phyloP scores from a whole-genome alignment of 2,329 filamentous ascomycete genomes.

The Volutella citrinella region DNA sequence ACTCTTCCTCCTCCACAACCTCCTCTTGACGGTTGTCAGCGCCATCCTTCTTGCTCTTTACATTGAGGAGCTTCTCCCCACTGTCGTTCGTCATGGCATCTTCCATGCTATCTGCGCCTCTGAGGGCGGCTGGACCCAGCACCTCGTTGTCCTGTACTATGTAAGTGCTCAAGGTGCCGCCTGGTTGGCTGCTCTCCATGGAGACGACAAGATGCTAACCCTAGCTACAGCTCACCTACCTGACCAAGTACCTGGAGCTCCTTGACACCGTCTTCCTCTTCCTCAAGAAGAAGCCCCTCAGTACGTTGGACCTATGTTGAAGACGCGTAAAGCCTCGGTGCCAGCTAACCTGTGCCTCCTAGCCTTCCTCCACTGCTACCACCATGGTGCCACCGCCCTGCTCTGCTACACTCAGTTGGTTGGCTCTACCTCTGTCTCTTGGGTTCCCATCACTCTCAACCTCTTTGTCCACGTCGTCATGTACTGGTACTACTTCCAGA shows the following conservation, averaged over 20 bases:
- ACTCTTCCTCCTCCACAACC: conserved; percentile 95
- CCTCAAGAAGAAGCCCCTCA: conserved; percentile 99
- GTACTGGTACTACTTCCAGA: conserved; percentile 99
- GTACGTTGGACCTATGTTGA: too few species aligned
- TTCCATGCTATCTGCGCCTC: conserved; percentile 83
- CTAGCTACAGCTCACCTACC: conserved; percentile 77
- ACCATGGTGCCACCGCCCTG: conserved; percentile 93
- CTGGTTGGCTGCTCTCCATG: background rate
- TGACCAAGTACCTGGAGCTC: conserved; percentile 96
- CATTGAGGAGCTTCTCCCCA: conserved; percentile 86
- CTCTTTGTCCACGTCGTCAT: conserved; percentile 94
- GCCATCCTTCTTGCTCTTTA: conserved; percentile 78
- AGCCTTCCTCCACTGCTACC: conserved; percentile 98
- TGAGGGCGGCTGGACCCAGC: conserved; percentile 89
- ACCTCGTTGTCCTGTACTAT: conserved; percentile 92
- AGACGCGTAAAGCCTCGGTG: too few species aligned
- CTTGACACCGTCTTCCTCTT: conserved; percentile 95
- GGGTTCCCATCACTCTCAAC: conserved; percentile 92
- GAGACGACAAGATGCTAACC: conserved; percentile 11
- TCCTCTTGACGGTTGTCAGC: conserved; percentile 86
- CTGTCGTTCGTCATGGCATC: conserved; percentile 73
- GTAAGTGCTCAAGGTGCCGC: conserved; percentile 60
- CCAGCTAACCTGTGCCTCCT: too few species aligned
- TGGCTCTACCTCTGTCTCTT: conserved; percentile 88
- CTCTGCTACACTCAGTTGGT: conserved; percentile 98